Evolutionary conservation across 495 filamentous ascomycete genomes (phyloP).

Genomic region (Entonaema liquescens): DNA sequence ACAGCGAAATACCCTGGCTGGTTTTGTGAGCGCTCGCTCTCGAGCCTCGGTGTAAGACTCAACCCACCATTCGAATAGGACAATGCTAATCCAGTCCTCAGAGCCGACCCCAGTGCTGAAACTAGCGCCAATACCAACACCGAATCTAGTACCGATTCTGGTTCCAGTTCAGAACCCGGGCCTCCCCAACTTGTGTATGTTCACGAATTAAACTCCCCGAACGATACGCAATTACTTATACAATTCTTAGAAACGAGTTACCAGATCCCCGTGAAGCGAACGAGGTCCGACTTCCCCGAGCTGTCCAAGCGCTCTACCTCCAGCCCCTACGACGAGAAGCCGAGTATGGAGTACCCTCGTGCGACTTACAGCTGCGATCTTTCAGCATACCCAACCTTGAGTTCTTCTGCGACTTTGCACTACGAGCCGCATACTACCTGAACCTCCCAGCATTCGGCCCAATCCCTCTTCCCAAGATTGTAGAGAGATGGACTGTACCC

Average conservation of each 20-base stretch:
- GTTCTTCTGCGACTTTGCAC: conserved; percentile 93
- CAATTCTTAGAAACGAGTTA: conserved; percentile 38
- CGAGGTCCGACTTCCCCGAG: conserved; percentile 69
- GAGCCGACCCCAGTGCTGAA: background rate
- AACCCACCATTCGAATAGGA: background rate
- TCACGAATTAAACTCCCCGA: background rate
- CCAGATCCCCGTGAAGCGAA: conserved; percentile 34
- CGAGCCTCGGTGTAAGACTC: conserved; percentile 36
- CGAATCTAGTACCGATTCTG: too few species aligned
- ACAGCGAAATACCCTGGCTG: conserved; percentile 30
- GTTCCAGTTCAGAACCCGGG: background rate
- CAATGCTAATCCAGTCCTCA: conserved; percentile 2
- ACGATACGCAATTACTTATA: conserved; percentile 23
- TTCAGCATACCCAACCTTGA: conserved; percentile 91
- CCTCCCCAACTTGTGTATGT: conserved; percentile 38
- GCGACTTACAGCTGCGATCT: conserved; percentile 91
- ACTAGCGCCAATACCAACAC: too few species aligned
- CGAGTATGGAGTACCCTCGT: conserved; percentile 79
- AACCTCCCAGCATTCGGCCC: conserved; percentile 86
- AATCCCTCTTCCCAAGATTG: conserved; percentile 85
- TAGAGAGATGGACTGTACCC: conserved; percentile 94
- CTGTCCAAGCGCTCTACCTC: conserved; percentile 85
- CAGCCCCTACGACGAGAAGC: conserved; percentile 80
- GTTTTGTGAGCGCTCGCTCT: conserved; percentile 32
- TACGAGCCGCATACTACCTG: conserved; percentile 94